Percentiles rank a stretch among this genome's conserved stretches.
phyloP scores from a whole-genome alignment of 2,329 filamentous ascomycete species.

The Beauveria rudraprayagi region DNA sequence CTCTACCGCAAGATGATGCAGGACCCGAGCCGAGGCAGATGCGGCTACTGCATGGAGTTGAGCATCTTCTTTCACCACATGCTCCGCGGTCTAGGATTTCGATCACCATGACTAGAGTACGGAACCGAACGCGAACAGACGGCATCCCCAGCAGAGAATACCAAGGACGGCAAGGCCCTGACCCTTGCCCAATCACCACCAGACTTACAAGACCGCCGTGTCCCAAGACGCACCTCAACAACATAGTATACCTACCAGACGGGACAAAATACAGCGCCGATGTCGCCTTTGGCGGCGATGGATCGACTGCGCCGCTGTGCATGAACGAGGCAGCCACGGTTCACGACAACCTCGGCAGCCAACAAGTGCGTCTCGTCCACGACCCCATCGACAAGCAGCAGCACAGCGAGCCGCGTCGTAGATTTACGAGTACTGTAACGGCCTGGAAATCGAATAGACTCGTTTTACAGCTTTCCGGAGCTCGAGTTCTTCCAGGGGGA shows the following conservation, averaged over 20 bases:
- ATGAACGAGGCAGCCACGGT: constrained; percentile 33
- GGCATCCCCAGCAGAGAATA: constrained; percentile 35
- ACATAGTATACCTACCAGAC: constrained; percentile 48
- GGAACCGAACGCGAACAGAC: constrained; percentile 33
- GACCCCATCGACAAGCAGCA: constrained; percentile 38
- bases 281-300: constrained; percentile 59
- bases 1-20: constrained; percentile 43
- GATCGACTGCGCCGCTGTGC: constrained; percentile 48
- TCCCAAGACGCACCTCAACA: constrained; percentile 46
- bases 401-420: constrained; percentile 38
- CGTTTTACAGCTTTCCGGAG: constrained; percentile 58
- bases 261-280: constrained; percentile 47
- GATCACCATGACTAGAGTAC: constrained; percentile 49
- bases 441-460: constrained; percentile 43
- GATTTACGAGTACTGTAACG: constrained; percentile 54
- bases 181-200: background rate
- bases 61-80: constrained; percentile 48
- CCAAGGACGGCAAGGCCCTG: constrained; percentile 33
- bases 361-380: constrained; percentile 46
- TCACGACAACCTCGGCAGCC: constrained; percentile 42
- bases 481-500: constrained; percentile 42
- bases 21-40: constrained; percentile 30
- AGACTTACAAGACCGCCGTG: background rate
- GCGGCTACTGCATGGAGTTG: constrained; percentile 56
- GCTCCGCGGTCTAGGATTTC: constrained; percentile 41